Percentiles rank a stretch among this genome's conserved stretches.
phyloP scores from a whole-genome alignment of 2,329 filamentous ascomycete genomes.

The Lomentospora prolificans region DNA sequence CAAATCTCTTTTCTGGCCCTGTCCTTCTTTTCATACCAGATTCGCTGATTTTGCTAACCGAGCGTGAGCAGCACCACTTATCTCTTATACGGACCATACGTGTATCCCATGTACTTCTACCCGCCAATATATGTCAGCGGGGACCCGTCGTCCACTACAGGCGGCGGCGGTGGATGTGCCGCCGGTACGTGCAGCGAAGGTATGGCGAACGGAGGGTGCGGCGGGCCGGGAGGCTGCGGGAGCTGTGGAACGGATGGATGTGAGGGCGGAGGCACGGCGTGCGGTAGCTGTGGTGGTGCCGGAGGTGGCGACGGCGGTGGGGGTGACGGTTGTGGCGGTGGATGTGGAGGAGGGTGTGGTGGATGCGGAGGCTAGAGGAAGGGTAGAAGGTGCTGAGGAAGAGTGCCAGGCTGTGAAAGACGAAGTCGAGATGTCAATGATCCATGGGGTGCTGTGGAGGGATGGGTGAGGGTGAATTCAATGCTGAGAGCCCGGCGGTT shows the following conservation, averaged over 20 bases:
- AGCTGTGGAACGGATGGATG: slow-evolving; percentile 11
- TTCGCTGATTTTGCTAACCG: not conserved
- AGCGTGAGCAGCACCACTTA: slow-evolving; percentile 20
- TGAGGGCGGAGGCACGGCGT: slow-evolving; percentile 10
- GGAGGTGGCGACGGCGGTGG: slow-evolving; percentile 11
- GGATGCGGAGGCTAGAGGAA: slow-evolving; percentile 35
- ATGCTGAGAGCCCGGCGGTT: too few species aligned
- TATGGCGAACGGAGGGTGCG: slow-evolving; percentile 32
- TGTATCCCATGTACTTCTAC: slow-evolving; percentile 31
- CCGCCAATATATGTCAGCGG: slow-evolving; percentile 36
- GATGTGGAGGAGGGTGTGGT: slow-evolving; percentile 12
- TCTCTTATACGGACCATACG: slow-evolving; percentile 36
- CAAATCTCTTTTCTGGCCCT: not conserved
- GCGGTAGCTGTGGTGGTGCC: slow-evolving; percentile 13
- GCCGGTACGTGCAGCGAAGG: slow-evolving; percentile 39
- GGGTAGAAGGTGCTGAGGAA: not conserved
- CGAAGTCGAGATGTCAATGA: too few species aligned
- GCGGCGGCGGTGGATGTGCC: slow-evolving; percentile 18
- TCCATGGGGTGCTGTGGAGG: too few species aligned
- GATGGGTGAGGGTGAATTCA: too few species aligned
- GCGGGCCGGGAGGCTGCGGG: slow-evolving; percentile 26
- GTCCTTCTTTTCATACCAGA: too few species aligned
- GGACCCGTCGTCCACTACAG: slow-evolving; percentile 24
- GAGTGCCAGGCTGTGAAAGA: too few species aligned
- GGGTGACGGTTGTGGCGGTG: slow-evolving; percentile 14